phyloP scores from a whole-genome alignment of 495 filamentous ascomycete genomes.

The Xylaria acuta region DNA sequence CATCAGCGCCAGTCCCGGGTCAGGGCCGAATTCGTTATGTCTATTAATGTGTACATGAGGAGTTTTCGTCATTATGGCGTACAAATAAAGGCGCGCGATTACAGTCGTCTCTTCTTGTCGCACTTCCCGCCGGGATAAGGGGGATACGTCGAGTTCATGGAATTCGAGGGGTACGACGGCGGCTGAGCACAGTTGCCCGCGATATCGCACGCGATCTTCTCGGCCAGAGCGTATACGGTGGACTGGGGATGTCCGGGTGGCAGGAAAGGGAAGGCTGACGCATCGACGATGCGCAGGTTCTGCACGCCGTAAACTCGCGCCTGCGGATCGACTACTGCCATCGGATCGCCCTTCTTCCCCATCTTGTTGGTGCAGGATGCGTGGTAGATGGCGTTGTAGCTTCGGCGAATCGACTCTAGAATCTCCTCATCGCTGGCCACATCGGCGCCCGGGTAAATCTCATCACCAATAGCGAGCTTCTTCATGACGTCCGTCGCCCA shows the following conservation, averaged over 20 bases:
- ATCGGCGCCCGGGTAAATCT: constrained; percentile 55
- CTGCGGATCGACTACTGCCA: constrained; percentile 59
- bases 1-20: not conserved
- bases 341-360: constrained; percentile 50
- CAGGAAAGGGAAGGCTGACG: constrained; percentile 53
- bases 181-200: constrained; percentile 31
- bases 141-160: not conserved
- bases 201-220: constrained; percentile 47
- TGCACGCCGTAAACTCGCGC: constrained; percentile 55
- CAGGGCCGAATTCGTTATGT: not conserved
- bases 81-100: not conserved
- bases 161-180: not conserved
- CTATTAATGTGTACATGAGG: constrained; percentile 1
- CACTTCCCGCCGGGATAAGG: not conserved
- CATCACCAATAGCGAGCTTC: constrained; percentile 48
- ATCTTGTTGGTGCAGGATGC: constrained; percentile 56
- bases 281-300: constrained; percentile 55
- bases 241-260: constrained; percentile 54
- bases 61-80: not conserved
- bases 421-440: constrained; percentile 54
- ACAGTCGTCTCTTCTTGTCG: constrained; percentile 8
- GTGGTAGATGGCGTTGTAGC: constrained; percentile 54
- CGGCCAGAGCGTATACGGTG: constrained; percentile 46
- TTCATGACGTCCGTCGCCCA: constrained; percentile 51
- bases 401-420: constrained; percentile 48